These are phyloP conservation scores for Mycosarcoma maydis DNA, from an alignment of 1,284 basidiomycete species.

Conservation along the genomic window DNA sequence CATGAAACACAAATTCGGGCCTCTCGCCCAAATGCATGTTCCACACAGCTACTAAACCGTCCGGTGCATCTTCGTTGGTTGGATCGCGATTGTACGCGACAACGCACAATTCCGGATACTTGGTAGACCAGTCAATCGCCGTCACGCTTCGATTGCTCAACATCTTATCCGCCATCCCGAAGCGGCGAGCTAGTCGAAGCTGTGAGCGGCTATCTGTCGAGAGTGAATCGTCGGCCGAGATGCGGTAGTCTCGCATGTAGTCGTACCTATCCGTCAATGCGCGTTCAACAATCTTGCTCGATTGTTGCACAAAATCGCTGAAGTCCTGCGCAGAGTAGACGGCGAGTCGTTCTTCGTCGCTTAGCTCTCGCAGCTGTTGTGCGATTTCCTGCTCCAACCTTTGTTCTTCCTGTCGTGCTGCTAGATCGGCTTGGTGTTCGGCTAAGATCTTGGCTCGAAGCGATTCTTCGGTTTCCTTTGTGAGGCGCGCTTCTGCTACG, in stretches of 20 bases:
- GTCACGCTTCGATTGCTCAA: slow-evolving; percentile 87
- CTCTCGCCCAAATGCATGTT: slow-evolving; percentile 92
- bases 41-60: slow-evolving; percentile 97
- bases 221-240: slow-evolving; percentile 79
- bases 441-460: slow-evolving; percentile 38
- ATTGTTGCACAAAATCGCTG: slow-evolving; percentile 89
- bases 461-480: slow-evolving; percentile 28
- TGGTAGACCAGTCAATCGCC: slow-evolving; percentile 95
- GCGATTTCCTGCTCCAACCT: slow-evolving; percentile 74
- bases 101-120: slow-evolving; percentile 94
- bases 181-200: slow-evolving; percentile 44
- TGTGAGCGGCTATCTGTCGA: slow-evolving; percentile 11
- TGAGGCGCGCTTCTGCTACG: slow-evolving; percentile 16
- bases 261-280: slow-evolving; percentile 97
- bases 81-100: slow-evolving; percentile 94
- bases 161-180: slow-evolving; percentile 51
- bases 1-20: slow-evolving; percentile 97
- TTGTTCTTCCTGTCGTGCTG: slow-evolving; percentile 71
- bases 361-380: slow-evolving; percentile 84
- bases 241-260: slow-evolving; percentile 93
- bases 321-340: slow-evolving; percentile 88
- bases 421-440: slow-evolving; percentile 60
- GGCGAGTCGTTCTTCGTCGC: slow-evolving; percentile 81
- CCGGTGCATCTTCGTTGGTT: slow-evolving; percentile 79
- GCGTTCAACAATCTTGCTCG: slow-evolving; percentile 92